Conservation (phyloP, 495 filamentous ascomycete species). For the Penicillium silybi region DNA sequence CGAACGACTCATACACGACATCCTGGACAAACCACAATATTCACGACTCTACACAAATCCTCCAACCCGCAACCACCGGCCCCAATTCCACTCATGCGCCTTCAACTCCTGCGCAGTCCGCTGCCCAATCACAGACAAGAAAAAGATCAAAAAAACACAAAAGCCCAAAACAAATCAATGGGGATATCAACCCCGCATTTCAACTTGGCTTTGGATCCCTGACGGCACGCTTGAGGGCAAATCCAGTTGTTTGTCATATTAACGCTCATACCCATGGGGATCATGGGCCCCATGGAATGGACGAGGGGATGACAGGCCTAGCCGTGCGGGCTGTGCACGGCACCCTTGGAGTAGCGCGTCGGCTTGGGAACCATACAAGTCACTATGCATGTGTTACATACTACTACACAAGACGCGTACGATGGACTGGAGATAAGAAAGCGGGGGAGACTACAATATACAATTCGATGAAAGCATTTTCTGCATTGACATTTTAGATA, state of each 20-base stretch:
- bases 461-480: slow-evolving; percentile 10
- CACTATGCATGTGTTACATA: background rate
- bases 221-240: too few relatives aligned
- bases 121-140: too few relatives aligned
- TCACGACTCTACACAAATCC: background rate
- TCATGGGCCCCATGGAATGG: background rate
- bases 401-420: background rate
- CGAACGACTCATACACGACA: background rate
- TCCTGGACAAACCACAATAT: background rate
- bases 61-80: background rate
- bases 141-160: background rate
- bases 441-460: too few relatives aligned
- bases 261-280: background rate
- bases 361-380: slow-evolving; percentile 6
- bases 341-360: too few relatives aligned
- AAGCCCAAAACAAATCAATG: background rate
- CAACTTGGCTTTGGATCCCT: too few relatives aligned
- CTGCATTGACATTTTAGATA: slow-evolving; percentile 18
- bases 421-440: too few relatives aligned
- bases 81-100: background rate
- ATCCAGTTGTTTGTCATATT: too few relatives aligned
- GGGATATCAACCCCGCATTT: background rate
- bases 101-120: background rate
- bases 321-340: slow-evolving; percentile 1
- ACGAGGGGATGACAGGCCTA: background rate